Evolutionary conservation across 257 asterid genomes (phyloP).

Genomic region (Ehretia macrophylla): DNA sequence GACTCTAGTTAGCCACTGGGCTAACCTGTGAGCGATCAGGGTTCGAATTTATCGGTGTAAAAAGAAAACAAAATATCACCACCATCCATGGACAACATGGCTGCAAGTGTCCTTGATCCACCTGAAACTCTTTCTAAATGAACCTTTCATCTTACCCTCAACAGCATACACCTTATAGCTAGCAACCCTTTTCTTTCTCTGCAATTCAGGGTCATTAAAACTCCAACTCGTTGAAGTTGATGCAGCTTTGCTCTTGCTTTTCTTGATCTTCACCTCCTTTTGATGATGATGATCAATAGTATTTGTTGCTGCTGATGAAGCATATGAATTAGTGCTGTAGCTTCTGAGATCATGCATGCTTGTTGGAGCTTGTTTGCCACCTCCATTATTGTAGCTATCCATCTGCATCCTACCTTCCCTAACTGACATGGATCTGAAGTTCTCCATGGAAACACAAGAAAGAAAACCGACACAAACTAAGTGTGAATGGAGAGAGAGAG

Average conservation of each 20-base stretch:
- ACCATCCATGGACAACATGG: conserved; percentile 53
- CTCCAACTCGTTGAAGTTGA: conserved; percentile 39
- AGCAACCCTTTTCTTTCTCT: conserved; percentile 74
- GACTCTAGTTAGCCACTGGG: too few relatives aligned
- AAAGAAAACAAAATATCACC: conserved; percentile 48
- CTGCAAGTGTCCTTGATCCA: conserved; percentile 71
- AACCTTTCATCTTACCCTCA: conserved; percentile 73
- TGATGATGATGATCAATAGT: conserved; percentile 6
- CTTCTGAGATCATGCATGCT: conserved; percentile 58
- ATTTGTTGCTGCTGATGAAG: conserved; percentile 9
- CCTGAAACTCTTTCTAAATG: conserved; percentile 59
- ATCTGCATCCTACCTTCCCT: conserved; percentile 28
- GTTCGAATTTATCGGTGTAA: too few relatives aligned
- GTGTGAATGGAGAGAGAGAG: not conserved
- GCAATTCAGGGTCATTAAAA: conserved; percentile 59
- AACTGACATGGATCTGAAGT: conserved; percentile 39
- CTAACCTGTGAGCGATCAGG: too few relatives aligned
- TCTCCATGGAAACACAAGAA: conserved; percentile 23
- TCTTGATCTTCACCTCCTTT: conserved; percentile 44
- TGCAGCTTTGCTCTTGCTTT: conserved; percentile 38
- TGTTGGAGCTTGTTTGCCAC: conserved; percentile 4
- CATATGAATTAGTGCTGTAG: conserved; percentile 56
- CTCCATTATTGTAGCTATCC: conserved; percentile 1
- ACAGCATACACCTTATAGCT: conserved; percentile 56
- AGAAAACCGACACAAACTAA: not conserved